Base-by-base conservation (phyloP, 2,329 filamentous ascomycete genomes). In the Cadophora gregata region DNA sequence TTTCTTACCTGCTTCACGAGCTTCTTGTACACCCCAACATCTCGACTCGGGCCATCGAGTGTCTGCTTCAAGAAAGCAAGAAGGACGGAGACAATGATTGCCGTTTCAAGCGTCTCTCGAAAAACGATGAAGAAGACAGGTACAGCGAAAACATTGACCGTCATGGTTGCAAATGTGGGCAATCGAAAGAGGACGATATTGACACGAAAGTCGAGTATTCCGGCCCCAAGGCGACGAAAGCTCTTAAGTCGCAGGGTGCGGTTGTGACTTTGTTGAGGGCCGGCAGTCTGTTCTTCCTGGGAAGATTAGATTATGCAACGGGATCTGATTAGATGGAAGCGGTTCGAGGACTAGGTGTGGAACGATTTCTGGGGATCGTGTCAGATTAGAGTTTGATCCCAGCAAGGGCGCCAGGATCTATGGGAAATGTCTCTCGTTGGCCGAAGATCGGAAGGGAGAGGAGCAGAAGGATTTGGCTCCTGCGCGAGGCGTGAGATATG, bases 71-170 rank as follows among this genome's bases (percentile, higher is more conserved):
- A 81, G 77, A 96, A 96, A 25, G 93, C 88, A 48, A 97, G 85
- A 38, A 97, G 83, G n/a, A 97, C 90, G 0, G 93, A 95, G 69
- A 96, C 88, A 73, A 97, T 92, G 75, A 97, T 93, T 75, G 86
- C 89, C 0, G 90, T 91, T 82, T 97, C 93, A 58, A 97, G 82
- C 50, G 88, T 88, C 81, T 97, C 93, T 76, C 93, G 89, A 78
- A 97, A 96, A 80, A 92, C 89, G 78, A 97, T 92, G 81, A 97
- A 94, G 82, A 97, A 97, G 64, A 97, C 87, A 71, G 90, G 91
- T 25, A 93, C 88, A 69, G 90, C 86, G 78, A 93, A 93, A 66
- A 93, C 88, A 77, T 90, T 86, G 68, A 85, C 83, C 77, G 89
- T 88, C 81, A 86, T 89, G 48, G 33, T 70, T 64, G 58, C 42